Base-by-base conservation (phyloP, 768 basidiomycete genomes). In the Gymnopilus junonius region DNA sequence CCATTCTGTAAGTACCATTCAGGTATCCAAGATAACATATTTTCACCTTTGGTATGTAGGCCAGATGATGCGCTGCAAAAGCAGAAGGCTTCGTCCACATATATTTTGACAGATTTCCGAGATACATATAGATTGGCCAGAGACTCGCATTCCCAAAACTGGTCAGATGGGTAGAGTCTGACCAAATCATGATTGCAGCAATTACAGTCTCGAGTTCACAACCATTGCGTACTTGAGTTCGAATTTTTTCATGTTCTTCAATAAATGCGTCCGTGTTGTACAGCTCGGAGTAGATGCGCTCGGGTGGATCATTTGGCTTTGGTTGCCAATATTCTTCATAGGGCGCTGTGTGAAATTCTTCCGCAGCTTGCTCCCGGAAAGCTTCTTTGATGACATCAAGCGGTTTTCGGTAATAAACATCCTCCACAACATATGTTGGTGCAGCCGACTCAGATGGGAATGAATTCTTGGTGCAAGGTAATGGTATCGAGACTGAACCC, bases 101-200 rank as follows among this genome's bases (percentile, higher is more conserved):
- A 62, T 81, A 82, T 64, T 84, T 83, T 1, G 81, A 82, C 17
- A 69, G 64, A 53, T 78, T 78, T 1, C 78, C 80, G 34, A 79
- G 71, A 35, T 70, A 76, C 10, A 79, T 37, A 53, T 83, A 84
- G 0, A 79, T 56, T 0, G 81, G 82, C 82, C 79, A 83, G 1
- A 77, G 62, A 14, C 63, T 60, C 0, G 76, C 74, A n/a, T 62
- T 74, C 1, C 79, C 76, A 62, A 80, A 74, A 58, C 40, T 55
- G 2, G 70, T 42, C 6, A 72, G 56, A 20, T 65, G 67, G 0
- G 70, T 73, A 21, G 68, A 34, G 43, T 73, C 70, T 0, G 71
- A 71, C 61, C 63, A 69, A 15, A 65, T 29, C 56, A 71, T 57
- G 2, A 72, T 20, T 0, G 55, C 59, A 14, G 63, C 60, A 6